Evolutionary conservation across 768 basidiomycete species (phyloP), one percentile per base, ranked within the genome.

Genomic region (Rhodotorula taiwanensis): DNA sequence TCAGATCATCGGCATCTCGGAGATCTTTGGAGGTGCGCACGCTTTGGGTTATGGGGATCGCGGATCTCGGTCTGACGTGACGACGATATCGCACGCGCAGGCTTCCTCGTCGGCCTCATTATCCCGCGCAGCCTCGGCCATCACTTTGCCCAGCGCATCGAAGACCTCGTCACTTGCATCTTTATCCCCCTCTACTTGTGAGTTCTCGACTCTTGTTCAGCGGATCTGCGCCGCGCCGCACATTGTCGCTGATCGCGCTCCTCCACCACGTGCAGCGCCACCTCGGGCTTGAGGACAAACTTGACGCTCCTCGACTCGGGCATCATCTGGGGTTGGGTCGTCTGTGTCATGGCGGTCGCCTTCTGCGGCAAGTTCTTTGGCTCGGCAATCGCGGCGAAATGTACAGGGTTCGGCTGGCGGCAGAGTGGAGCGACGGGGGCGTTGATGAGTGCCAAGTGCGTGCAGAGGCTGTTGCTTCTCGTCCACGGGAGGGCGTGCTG

Each of bases 371-470:
- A 95, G 75, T 92, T 92, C 75, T 48, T 82, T 21, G 82, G 86
- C 4, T 89, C 87, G 72, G 81, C 80, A 8, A 69, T 74, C 13
- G 79, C 83, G 0, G 87, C 89, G 8, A 80, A 79, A 63, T 53
- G 76, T 2, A 78, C 77, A 45, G 86, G 86, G 1, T 93, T 87
- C 77, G 83, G 79, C 45, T 79, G 77, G 76, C 80, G 91, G n/a
- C 90, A 93, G 75, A 79, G 84, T 2, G 83, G 84, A 28, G 88
- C 90, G 9, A 85, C 93, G 60, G 91, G 91, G 5, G 81, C 85
- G 53, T 76, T 95, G 30, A 95, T 95, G 91, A 83, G 83, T 90
- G 88, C 78, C 89, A 94, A 77, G 89, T 88, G 86, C 86, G 62
- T 30, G 13, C 27, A n/a, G n/a, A n/a, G n/a, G 23, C 11, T 51